A percentile compares a stretch with the other conserved stretches of the same genome.
phyloP scores from a whole-genome alignment of 805 yeast species.

The Wickerhamiella slavikovae region DNA sequence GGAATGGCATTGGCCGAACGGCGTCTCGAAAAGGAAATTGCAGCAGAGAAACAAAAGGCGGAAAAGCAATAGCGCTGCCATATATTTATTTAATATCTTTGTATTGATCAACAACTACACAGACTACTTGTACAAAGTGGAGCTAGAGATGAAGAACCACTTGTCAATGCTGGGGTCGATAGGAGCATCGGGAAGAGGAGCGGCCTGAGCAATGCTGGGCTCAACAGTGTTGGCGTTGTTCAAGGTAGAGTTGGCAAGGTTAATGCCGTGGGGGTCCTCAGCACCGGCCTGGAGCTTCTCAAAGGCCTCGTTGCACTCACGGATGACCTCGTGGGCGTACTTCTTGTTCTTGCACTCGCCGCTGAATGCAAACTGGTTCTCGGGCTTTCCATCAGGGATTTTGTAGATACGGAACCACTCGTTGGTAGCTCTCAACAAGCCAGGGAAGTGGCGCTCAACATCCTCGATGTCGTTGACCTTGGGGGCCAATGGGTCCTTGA shows the following conservation, averaged over 20 bases:
- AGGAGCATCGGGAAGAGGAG: conserved; percentile 70
- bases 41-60: not conserved
- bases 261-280: conserved; percentile 42
- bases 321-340: conserved; percentile 68
- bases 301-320: conserved; percentile 79
- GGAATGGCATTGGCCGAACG: conserved; percentile 1
- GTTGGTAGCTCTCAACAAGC: conserved; percentile 78
- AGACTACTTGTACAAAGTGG: conserved; percentile 10
- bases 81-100: no score
- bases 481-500: conserved; percentile 73
- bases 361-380: conserved; percentile 88
- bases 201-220: conserved; percentile 36
- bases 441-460: conserved; percentile 77
- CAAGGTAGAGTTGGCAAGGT: conserved; percentile 59
- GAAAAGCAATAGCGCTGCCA: no score
- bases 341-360: conserved; percentile 78
- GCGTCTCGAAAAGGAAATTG: conserved; percentile 1
- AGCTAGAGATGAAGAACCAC: conserved; percentile 82
- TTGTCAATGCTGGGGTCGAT: conserved; percentile 92
- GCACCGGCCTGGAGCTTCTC: conserved; percentile 47
- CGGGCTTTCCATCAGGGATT: conserved; percentile 95
- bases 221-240: conserved; percentile 17
- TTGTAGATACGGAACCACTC: conserved; percentile 98
- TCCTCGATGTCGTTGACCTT: conserved; percentile 81
- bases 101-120: no score